phyloP scores from a whole-genome alignment of 83 land plant species.

The Isoetes engelmannii region DNA sequence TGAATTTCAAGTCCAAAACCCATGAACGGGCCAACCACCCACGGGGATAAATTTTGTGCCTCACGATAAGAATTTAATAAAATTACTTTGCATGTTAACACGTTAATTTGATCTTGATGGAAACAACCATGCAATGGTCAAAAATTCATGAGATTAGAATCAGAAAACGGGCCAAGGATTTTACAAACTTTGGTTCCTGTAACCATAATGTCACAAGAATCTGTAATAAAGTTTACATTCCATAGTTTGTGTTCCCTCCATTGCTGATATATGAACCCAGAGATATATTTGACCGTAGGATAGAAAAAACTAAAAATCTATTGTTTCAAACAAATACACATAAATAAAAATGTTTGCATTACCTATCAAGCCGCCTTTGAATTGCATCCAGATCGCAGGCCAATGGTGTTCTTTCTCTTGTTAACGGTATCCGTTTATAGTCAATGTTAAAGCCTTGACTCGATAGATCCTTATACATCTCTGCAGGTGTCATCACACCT shows the following conservation, averaged over 20 bases:
- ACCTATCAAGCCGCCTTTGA: conserved; percentile 63
- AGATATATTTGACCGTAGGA: no score
- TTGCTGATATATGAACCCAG: neutral
- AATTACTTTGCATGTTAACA: no score
- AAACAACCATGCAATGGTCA: no score
- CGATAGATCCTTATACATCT: conserved; percentile 59
- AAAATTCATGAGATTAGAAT: no score
- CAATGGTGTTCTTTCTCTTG: conserved; percentile 82
- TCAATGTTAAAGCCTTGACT: conserved; percentile 67
- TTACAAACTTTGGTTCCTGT: neutral
- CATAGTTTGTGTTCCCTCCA: neutral
- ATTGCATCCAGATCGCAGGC: conserved; percentile 87
- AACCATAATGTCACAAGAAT: neutral
- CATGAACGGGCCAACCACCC: no score
- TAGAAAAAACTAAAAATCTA: neutral
- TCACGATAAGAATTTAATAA: no score
- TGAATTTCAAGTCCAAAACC: no score
- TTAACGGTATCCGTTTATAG: conserved; percentile 74
- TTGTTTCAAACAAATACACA: neutral
- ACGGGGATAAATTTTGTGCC: no score
- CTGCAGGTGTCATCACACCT: conserved; percentile 86
- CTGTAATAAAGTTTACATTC: neutral
- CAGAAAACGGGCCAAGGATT: no score
- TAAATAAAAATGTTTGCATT: conserved; percentile 19
- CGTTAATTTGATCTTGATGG: no score